Evolutionary conservation across 176 grass and related monocot genomes (phyloP).

Genomic region (Juncus inflexus): DNA sequence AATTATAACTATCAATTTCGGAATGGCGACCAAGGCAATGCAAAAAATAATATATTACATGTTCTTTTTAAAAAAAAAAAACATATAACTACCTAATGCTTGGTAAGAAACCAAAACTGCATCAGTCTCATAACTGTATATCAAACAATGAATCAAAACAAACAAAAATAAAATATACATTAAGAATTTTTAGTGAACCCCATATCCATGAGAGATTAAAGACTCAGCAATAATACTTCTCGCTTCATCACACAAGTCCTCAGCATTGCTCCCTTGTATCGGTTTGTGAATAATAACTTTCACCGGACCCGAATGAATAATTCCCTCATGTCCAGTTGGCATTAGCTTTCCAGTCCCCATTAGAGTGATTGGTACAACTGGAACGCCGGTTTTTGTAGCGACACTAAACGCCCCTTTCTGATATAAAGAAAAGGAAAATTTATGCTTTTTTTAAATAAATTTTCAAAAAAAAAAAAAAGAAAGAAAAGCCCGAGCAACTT

Average conservation of each 20-base stretch:
- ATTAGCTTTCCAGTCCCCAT: constrained; percentile 81
- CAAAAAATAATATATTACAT: too few relatives aligned
- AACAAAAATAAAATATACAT: background rate
- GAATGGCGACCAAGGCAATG: too few relatives aligned
- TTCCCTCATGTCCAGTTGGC: constrained; percentile 81
- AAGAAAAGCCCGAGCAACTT: background rate
- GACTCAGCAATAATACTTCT: constrained; percentile 65
- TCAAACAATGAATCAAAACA: background rate
- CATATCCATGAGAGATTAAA: constrained; percentile 63
- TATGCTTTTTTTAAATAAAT: too few relatives aligned
- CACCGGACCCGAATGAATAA: constrained; percentile 67
- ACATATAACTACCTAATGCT: too few relatives aligned
- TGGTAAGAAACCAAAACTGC: too few relatives aligned
- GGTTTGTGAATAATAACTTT: constrained; percentile 79
- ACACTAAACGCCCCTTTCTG: constrained; percentile 97
- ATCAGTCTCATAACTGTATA: too few relatives aligned
- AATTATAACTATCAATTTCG: too few relatives aligned
- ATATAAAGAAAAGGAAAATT: background rate
- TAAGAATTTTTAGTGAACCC: constrained; percentile 46
- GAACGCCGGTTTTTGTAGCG: constrained; percentile 68
- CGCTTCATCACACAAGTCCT: constrained; percentile 52
- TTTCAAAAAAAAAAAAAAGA: background rate
- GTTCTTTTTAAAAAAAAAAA: too few relatives aligned
- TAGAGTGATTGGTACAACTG: constrained; percentile 82
- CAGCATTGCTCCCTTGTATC: constrained; percentile 55